Evolutionary conservation across 164 flowering plant species (phyloP).

Genomic region (Liriodendron chinense): DNA sequence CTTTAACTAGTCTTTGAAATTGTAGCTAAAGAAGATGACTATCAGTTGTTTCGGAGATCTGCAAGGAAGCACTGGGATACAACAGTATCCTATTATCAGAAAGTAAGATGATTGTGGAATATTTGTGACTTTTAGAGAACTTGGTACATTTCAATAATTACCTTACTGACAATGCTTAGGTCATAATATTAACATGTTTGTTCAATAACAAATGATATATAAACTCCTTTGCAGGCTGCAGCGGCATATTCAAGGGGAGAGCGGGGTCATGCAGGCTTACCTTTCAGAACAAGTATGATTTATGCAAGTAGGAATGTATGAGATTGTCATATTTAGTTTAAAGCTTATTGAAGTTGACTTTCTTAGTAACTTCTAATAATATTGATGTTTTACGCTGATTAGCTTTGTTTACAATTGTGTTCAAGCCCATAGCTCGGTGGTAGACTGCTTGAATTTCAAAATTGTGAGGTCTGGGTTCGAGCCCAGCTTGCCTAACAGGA

Average conservation of each 20-base stretch:
- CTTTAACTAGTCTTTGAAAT: conserved; percentile 10
- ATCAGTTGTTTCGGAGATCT: conserved; percentile 51
- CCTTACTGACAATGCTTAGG: not conserved
- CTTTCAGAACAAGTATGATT: conserved; percentile 76
- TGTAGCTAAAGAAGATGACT: conserved; percentile 75
- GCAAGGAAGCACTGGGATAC: conserved; percentile 75
- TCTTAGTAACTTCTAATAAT: too few species aligned
- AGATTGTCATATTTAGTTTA: not conserved
- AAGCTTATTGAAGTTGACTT: not conserved
- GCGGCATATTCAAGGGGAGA: conserved; percentile 72
- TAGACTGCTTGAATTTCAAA: too few species aligned
- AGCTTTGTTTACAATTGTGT: too few species aligned
- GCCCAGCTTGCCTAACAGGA: too few species aligned
- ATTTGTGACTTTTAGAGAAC: not conserved
- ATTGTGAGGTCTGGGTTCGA: too few species aligned
- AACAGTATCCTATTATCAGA: conserved; percentile 62
- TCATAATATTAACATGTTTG: not conserved
- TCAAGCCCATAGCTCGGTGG: too few species aligned
- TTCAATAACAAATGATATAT: conserved; percentile 4
- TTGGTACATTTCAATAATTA: not conserved
- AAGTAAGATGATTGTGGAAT: conserved; percentile 37
- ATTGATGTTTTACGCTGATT: too few species aligned
- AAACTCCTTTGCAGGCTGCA: conserved; percentile 59
- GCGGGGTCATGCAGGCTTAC: conserved; percentile 54
- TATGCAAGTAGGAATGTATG: not conserved